A percentile compares a stretch with the other conserved stretches of the same genome.
phyloP scores from a whole-genome alignment of 305 asterid species.

The Fraxinus sp. region DNA sequence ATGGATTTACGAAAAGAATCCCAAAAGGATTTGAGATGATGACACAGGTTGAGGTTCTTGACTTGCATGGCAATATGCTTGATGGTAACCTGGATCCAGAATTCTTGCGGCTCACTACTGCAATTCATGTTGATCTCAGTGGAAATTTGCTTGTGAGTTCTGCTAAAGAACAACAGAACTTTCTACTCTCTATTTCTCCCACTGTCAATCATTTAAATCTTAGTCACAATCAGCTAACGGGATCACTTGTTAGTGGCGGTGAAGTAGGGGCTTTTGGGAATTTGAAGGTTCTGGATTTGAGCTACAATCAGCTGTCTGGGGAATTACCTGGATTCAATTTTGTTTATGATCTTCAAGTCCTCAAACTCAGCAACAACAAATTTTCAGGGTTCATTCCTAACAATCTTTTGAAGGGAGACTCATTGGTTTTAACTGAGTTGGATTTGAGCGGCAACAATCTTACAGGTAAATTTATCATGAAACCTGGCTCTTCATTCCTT shows the following conservation, averaged over 20 bases:
- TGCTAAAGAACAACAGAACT: constrained; percentile 40
- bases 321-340: constrained; percentile 84
- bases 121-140: constrained; percentile 78
- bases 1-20: constrained; percentile 60
- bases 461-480: constrained; percentile 52
- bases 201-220: constrained; percentile 71
- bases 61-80: constrained; percentile 82
- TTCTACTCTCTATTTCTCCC: constrained; percentile 59
- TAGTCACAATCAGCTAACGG: constrained; percentile 66
- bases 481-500: background rate
- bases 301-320: constrained; percentile 86
- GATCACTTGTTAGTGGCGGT: constrained; percentile 67
- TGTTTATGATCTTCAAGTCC: constrained; percentile 80
- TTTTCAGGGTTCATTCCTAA: constrained; percentile 80
- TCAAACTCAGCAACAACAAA: constrained; percentile 68
- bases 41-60: constrained; percentile 68
- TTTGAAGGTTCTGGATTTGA: constrained; percentile 83
- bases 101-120: constrained; percentile 66
- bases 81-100: constrained; percentile 69
- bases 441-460: constrained; percentile 92
- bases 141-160: constrained; percentile 59
- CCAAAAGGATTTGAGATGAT: constrained; percentile 82
- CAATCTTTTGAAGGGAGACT: constrained; percentile 81
- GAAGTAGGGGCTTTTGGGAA: constrained; percentile 63
- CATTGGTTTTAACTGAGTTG: constrained; percentile 70